Evolutionary conservation across 2,329 filamentous ascomycete species (phyloP).

Genomic region (Hypoxylon sp.): DNA sequence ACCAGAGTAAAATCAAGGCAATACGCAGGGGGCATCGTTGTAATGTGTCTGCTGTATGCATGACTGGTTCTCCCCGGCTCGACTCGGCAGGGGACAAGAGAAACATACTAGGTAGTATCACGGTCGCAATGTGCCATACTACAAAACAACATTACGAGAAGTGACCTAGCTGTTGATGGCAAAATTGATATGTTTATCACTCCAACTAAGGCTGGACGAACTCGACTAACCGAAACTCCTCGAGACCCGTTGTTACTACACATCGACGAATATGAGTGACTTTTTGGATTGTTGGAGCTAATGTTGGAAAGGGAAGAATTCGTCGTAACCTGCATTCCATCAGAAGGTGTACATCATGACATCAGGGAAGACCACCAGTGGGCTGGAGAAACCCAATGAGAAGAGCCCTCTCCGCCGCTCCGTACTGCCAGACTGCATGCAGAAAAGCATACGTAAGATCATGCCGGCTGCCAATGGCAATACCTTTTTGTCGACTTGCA

Average conservation of each 20-base stretch:
- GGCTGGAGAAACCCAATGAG: not conserved
- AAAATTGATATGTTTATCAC: not conserved
- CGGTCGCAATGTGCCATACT: constrained; percentile 6
- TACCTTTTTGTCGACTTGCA: not conserved
- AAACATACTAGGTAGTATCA: constrained; percentile 4
- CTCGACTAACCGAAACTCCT: constrained; percentile 9
- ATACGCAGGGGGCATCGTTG: constrained; percentile 35
- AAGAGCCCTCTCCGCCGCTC: not conserved
- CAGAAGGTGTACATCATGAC: constrained; percentile 6
- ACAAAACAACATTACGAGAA: constrained; percentile 16
- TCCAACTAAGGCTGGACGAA: not conserved
- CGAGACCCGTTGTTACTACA: not conserved
- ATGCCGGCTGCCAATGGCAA: not conserved
- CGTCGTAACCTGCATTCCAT: not conserved
- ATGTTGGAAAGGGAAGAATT: too few relatives aligned
- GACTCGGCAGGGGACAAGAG: constrained; percentile 31
- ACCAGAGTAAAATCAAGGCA: constrained; percentile 25
- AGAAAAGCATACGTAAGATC: not conserved
- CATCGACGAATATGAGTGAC: not conserved
- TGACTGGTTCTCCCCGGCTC: constrained; percentile 27
- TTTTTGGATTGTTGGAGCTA: too few relatives aligned
- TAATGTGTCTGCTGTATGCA: constrained; percentile 21
- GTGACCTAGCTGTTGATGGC: constrained; percentile 3
- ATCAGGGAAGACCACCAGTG: not conserved
- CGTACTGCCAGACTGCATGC: not conserved